These are phyloP conservation scores for Lichtheimia corymbifera DNA, from an alignment of 371 early-diverging fungal species.

Conservation along the genomic window DNA sequence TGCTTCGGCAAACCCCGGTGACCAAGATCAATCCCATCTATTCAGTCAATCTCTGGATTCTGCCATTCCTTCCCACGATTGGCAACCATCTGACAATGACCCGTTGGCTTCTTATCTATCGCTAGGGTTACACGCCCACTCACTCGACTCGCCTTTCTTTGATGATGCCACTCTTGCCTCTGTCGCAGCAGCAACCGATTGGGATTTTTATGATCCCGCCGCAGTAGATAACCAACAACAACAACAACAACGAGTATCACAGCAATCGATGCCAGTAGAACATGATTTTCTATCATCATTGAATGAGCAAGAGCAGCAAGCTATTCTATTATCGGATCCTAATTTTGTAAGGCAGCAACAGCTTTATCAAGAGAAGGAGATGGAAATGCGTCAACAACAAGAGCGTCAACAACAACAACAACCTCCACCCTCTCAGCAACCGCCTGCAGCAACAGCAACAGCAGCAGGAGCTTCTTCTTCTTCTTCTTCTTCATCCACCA, in stretches of 20 bases:
- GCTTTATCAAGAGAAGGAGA: constrained; percentile 25
- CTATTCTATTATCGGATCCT: constrained; percentile 29
- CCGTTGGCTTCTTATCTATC: constrained; percentile 8
- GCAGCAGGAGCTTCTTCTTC: no score
- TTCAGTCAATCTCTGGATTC: no score
- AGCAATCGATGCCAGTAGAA: constrained; percentile 6
- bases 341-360: constrained; percentile 30
- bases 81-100: constrained; percentile 5
- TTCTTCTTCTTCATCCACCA: not conserved
- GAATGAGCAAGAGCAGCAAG: constrained; percentile 23
- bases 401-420: constrained; percentile 1
- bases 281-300: constrained; percentile 13
- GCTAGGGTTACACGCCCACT: constrained; percentile 3
- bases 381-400: constrained; percentile 13
- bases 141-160: constrained; percentile 8
- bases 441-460: not conserved
- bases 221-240: not conserved
- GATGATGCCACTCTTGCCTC: constrained; percentile 1
- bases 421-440: not conserved
- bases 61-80: constrained; percentile 1
- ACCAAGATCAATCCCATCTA: no score
- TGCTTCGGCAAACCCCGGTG: no score
- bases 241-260: constrained; percentile 12
- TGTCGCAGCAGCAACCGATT: not conserved
- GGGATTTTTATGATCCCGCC: constrained; percentile 6